Base-by-base conservation (phyloP, 2,329 filamentous ascomycete genomes). In the Phyllosticta citrichinensis region DNA sequence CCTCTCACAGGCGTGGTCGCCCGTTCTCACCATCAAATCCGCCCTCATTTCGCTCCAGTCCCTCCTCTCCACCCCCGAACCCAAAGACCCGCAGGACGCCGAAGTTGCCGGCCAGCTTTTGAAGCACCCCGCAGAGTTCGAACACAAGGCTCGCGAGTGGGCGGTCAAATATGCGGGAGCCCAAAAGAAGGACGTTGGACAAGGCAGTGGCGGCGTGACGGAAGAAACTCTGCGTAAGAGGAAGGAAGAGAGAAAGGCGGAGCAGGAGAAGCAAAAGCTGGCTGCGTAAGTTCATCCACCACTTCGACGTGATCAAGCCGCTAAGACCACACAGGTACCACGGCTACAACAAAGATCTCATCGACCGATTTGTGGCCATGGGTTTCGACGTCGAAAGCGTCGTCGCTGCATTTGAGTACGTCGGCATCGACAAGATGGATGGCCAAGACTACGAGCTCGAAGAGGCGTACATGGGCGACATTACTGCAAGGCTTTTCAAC, bases 81-180 rank as follows among this genome's bases (percentile, higher is more conserved):
- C 94, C 0, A 95, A 93, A 68, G 94, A 99, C 66, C 94, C 94
- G 0, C 94, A 99, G 77, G 94, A 99, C 70, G 92, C 92, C 50
- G 91, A 97, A 73, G 94, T 97, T 1, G 94, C 94, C 24, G 85
- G 83, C 69, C 96, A 97, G 90, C 81, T 97, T 69, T 80, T 96
- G 63, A 83, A 86, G 2, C 83, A 89, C 55, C 91, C 90, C 0
- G 84, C 88, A 55, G 84, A 86, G 61, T 97, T 97, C 69, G 85
- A 89, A 60, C 81, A 85, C 65, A 87, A 88, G 65, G 94, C 94
- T 0, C 85, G 91, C 64, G 89, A 97, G 66, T 99, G 94, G 94
- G 90, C 94, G 2, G 84, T 95, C 53, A 82, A 84, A 67, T 84
- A 92, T 72, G 94, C 93, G 1, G 85, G 87, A 33, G 94, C 94